Evolutionary conservation across 75 land plant species (phyloP).

Genomic region (Larix kaempferi): DNA sequence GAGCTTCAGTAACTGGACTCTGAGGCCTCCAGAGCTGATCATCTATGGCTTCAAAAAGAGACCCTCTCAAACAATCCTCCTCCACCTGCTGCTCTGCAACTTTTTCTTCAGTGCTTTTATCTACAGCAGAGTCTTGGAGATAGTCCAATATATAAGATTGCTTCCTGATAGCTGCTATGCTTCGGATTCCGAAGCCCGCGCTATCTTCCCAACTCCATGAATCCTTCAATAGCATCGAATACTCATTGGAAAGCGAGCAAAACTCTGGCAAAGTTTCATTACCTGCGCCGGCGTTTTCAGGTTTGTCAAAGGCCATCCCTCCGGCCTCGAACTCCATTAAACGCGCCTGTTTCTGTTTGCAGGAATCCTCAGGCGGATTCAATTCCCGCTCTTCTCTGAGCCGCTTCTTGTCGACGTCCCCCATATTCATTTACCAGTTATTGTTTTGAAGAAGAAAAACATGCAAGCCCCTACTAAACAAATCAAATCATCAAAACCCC

Average conservation of each 20-base stretch:
- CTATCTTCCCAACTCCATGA: neutral
- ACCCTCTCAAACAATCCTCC: neutral
- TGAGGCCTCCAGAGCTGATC: neutral
- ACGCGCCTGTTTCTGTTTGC: neutral
- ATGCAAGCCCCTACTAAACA: neutral
- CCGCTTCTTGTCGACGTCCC: neutral
- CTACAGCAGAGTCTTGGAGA: neutral
- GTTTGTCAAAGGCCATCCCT: neutral
- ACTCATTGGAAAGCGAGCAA: neutral
- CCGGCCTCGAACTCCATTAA: neutral
- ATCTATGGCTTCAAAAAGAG: neutral
- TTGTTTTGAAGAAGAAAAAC: neutral
- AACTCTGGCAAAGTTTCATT: neutral
- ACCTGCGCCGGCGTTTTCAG: neutral
- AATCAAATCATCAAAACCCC: neutral
- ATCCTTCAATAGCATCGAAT: neutral
- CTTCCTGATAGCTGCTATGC: slow-evolving; percentile 1
- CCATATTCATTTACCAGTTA: neutral
- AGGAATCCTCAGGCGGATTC: neutral
- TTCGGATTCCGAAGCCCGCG: neutral
- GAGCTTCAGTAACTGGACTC: neutral
- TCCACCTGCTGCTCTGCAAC: neutral
- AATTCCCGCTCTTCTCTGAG: neutral
- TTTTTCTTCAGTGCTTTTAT: neutral
- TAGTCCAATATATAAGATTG: neutral